Percentiles rank a stretch among this genome's conserved stretches.
These are phyloP conservation scores for Microdochium paspali DNA, from an alignment of 2,329 filamentous ascomycete species.

Conservation along the genomic window DNA sequence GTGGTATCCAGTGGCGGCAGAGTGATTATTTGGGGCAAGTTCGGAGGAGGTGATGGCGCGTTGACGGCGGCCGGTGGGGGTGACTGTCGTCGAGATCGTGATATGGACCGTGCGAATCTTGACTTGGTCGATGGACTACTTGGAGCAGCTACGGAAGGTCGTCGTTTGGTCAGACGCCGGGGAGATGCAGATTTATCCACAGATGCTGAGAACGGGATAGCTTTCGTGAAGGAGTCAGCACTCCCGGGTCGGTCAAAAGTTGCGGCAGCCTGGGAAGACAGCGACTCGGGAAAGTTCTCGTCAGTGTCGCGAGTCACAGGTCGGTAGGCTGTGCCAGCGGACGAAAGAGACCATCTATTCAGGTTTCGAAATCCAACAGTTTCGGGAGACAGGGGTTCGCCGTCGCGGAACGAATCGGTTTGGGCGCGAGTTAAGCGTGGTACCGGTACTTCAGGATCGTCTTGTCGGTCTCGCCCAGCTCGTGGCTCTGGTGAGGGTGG, in stretches of 20 bases:
- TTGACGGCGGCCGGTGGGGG: not conserved
- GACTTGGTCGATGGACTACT: not conserved
- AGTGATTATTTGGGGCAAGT: not conserved
- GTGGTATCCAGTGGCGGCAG: not conserved
- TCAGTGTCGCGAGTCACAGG: not conserved
- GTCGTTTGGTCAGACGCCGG: not conserved
- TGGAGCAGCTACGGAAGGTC: not conserved
- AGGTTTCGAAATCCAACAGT: not conserved
- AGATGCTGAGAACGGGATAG: not conserved
- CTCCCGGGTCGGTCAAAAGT: not conserved
- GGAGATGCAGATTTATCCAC: not conserved
- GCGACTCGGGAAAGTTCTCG: not conserved
- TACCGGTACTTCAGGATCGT: not conserved
- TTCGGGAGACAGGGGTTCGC: not conserved
- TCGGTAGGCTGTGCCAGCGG: not conserved
- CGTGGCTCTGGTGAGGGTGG: not conserved
- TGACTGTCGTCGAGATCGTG: not conserved
- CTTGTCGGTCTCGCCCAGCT: not conserved
- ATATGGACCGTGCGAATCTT: not conserved
- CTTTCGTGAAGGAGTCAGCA: not conserved
- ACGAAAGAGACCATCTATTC: not conserved
- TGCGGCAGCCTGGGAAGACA: not conserved
- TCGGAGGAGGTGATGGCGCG: not conserved
- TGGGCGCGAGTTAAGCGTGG: not conserved
- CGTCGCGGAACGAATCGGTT: not conserved